Percentiles rank a stretch among this genome's conserved stretches.
phyloP scores from a whole-genome alignment of 2,329 filamentous ascomycete genomes.

The Fusarium torreyae region DNA sequence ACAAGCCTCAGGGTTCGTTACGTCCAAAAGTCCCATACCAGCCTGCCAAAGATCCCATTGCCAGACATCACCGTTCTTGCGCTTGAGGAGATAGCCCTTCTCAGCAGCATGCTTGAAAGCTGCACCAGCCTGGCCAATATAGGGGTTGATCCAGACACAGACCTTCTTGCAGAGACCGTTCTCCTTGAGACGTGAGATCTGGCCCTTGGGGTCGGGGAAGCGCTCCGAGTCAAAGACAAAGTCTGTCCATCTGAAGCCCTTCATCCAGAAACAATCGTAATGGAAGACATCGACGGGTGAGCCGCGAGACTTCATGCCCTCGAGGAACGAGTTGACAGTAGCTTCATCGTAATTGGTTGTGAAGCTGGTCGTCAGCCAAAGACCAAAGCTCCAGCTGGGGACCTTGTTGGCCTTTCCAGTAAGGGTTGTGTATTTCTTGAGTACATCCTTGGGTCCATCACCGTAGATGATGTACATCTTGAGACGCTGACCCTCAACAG shows the following conservation, averaged over 20 bases:
- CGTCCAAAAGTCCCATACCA: conserved; percentile 81
- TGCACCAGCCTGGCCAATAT: conserved; percentile 78
- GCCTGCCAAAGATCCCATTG: conserved; percentile 86
- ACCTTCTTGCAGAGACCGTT: conserved; percentile 74
- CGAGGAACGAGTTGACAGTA: conserved; percentile 77
- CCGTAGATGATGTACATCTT: conserved; percentile 84
- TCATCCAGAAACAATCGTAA: conserved; percentile 85
- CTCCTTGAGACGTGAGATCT: conserved; percentile 75
- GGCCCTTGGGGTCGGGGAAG: conserved; percentile 77
- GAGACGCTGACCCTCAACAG: conserved; percentile 76
- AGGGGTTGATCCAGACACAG: conserved; percentile 84
- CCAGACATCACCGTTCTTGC: conserved; percentile 78
- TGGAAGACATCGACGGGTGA: conserved; percentile 81
- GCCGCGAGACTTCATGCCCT: conserved; percentile 76
- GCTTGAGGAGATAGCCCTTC: conserved; percentile 78
- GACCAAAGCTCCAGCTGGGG: conserved; percentile 81
- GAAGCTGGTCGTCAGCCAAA: conserved; percentile 84
- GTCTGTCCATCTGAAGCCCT: conserved; percentile 81
- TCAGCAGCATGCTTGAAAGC: conserved; percentile 75
- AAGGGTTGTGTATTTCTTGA: conserved; percentile 76
- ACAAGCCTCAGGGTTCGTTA: conserved; percentile 79
- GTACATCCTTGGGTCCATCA: conserved; percentile 78
- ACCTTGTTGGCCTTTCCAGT: conserved; percentile 76
- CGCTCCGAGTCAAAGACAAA: conserved; percentile 78
- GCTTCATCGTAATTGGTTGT: conserved; percentile 80